These are phyloP conservation scores for Vitis rupestris DNA, from an alignment of 164 flowering plant genomes.

Conservation along the genomic window DNA sequence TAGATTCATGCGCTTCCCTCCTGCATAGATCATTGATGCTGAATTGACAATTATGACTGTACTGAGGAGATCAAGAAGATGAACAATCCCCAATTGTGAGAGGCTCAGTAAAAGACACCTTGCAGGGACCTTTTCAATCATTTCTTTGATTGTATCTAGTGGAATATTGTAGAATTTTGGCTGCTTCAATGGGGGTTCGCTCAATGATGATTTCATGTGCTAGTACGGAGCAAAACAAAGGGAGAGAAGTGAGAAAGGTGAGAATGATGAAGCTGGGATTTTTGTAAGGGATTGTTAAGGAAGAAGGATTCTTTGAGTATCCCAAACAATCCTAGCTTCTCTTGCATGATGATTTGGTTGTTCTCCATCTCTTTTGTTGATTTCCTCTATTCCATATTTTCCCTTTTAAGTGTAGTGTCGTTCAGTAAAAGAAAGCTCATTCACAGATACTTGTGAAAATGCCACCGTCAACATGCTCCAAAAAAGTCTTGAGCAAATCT, in stretches of 20 bases:
- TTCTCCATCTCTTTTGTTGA: not conserved
- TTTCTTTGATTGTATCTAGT: too few relatives aligned
- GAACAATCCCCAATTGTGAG: not conserved
- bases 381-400: too few relatives aligned
- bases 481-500: too few relatives aligned
- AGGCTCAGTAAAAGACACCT: not conserved
- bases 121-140: too few relatives aligned
- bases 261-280: constrained; percentile 20
- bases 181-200: constrained; percentile 7
- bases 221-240: constrained; percentile 18
- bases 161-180: not conserved
- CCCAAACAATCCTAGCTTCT: constrained; percentile 15
- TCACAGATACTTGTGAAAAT: too few relatives aligned
- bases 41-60: not conserved
- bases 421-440: too few relatives aligned
- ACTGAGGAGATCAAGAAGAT: not conserved
- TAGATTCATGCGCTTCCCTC: not conserved
- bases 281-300: constrained; percentile 10
- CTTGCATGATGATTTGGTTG: constrained; percentile 6
- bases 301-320: constrained; percentile 17
- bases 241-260: constrained; percentile 19
- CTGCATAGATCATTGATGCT: not conserved
- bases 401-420: too few relatives aligned
- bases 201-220: constrained; percentile 18
- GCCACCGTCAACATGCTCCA: too few relatives aligned